Evolutionary conservation across 2,329 filamentous ascomycete species (phyloP).

Genomic region (Metarhizium robertsii): DNA sequence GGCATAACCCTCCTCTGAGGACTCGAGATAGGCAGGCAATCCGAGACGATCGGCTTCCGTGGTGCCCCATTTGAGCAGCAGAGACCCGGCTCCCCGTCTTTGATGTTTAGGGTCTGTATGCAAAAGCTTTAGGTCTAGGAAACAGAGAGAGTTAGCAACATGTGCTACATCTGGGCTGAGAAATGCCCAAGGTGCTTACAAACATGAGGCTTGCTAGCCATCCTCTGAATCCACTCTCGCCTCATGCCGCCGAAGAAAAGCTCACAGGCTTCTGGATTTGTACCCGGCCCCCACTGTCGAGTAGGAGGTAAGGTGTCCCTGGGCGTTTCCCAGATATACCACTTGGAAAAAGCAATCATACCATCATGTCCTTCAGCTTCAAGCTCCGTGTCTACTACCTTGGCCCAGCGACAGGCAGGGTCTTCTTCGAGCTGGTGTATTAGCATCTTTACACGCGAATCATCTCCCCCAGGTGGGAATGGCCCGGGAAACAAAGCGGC

Average conservation of each 20-base stretch:
- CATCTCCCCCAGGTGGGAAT: conserved; percentile 9
- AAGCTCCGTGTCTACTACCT: conserved; percentile 25
- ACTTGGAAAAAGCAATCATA: conserved; percentile 26
- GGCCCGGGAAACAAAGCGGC: conserved; percentile 22
- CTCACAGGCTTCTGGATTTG: conserved; percentile 24
- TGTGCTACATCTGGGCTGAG: background rate
- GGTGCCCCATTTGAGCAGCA: conserved; percentile 25
- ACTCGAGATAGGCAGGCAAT: conserved; percentile 27
- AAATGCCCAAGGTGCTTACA: conserved; percentile 19
- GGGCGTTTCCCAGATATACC: conserved; percentile 21
- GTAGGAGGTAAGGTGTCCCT: conserved; percentile 15
- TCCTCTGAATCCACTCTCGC: conserved; percentile 18
- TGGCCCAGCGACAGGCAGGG: conserved; percentile 22
- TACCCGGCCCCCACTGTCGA: conserved; percentile 17
- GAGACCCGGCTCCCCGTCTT: conserved; percentile 22
- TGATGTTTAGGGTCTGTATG: conserved; percentile 29
- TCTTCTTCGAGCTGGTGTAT: conserved; percentile 13
- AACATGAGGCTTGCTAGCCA: conserved; percentile 22
- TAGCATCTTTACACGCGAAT: conserved; percentile 14
- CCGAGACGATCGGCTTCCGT: conserved; percentile 26
- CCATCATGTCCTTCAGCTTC: conserved; percentile 15
- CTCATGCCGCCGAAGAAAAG: conserved; percentile 22
- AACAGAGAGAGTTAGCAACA: background rate
- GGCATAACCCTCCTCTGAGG: conserved; percentile 19
- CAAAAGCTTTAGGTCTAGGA: conserved; percentile 26